Evolutionary conservation across 2,329 filamentous ascomycete species (phyloP).

Genomic region (Phaeophleospora eucalypticola): DNA sequence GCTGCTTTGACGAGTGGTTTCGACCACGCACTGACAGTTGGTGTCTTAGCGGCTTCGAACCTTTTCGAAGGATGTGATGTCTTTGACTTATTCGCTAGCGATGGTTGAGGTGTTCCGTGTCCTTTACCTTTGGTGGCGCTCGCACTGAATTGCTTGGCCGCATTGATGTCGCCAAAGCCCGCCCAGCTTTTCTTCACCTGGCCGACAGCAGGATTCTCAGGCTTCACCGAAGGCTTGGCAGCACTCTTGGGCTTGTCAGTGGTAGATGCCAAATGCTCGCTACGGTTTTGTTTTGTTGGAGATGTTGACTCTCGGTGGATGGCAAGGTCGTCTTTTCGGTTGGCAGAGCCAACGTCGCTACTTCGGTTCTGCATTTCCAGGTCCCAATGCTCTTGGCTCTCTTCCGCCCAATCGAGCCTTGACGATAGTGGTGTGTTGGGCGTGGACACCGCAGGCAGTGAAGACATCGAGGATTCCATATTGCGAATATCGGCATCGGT

Average conservation of each 20-base stretch:
- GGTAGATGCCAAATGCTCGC: too few relatives aligned
- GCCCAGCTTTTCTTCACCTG: not conserved
- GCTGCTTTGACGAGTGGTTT: not conserved
- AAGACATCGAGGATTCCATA: not conserved
- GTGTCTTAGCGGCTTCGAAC: not conserved
- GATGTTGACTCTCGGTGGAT: too few relatives aligned
- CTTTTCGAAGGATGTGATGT: not conserved
- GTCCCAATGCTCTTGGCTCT: slow-evolving; percentile 2
- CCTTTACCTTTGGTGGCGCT: not conserved
- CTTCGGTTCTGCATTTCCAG: not conserved
- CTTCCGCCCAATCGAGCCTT: slow-evolving; percentile 3
- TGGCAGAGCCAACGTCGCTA: not conserved
- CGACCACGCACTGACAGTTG: not conserved
- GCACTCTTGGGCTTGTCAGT: not conserved
- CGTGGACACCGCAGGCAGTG: not conserved
- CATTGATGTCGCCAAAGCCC: not conserved
- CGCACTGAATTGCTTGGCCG: not conserved
- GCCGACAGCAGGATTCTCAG: not conserved
- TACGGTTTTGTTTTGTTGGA: too few relatives aligned
- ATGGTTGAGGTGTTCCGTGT: not conserved
- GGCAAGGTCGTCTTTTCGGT: not conserved
- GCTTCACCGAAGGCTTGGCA: not conserved
- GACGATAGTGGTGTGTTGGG: not conserved
- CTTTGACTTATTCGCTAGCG: not conserved
- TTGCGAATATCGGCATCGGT: not conserved